Evolutionary conservation across 768 basidiomycete genomes (phyloP), one percentile per base, ranked within the genome.

Genomic region (Suillus weaverae): DNA sequence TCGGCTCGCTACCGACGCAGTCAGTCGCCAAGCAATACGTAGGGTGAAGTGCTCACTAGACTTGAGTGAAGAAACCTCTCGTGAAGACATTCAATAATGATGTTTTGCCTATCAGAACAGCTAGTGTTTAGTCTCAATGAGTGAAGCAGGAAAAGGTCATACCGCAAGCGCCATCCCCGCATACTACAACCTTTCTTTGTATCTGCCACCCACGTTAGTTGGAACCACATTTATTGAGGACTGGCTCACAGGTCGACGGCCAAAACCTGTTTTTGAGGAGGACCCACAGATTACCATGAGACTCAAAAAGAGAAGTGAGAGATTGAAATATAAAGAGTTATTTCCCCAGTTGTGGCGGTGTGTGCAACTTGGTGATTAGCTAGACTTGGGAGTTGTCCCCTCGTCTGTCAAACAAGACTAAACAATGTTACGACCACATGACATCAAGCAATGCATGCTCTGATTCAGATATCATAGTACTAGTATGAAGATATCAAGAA

Each of bases 91-190:
- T 95, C 67, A 94, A 80, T 46, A 94, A 81, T 33, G 91, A 92
- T 1, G 91, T 94, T 81, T 94, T 92, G 70, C 89, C 89, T 90
- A 69, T 36, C 11, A 33, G 13, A 26, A 30, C 10, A 54, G 20
- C 10, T 39, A 33, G 32, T 26, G 16, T 30, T 16, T 61, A n/a
- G 61, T 32, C 6, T 44, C 30, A 11, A 56, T 14, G 22, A 41
- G 39, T 44, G 26, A 30, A 35, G 51, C 32, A 30, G 48, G 32
- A 68, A 71, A 69, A 48, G 26, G 48, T 76, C 85, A 64, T 72
- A 91, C 96, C 96, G 72, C 92, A 95, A 62, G 96, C 96, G 69
- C 96, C 96, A 78, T 99, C 96, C 43, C 96, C 96, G 67, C 95
- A 90, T n/a, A 99, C 96, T 33, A 95, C 91, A 44, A 93, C 80